Base-by-base conservation (phyloP, 768 basidiomycete genomes). In the Phylloporus sp. region DNA sequence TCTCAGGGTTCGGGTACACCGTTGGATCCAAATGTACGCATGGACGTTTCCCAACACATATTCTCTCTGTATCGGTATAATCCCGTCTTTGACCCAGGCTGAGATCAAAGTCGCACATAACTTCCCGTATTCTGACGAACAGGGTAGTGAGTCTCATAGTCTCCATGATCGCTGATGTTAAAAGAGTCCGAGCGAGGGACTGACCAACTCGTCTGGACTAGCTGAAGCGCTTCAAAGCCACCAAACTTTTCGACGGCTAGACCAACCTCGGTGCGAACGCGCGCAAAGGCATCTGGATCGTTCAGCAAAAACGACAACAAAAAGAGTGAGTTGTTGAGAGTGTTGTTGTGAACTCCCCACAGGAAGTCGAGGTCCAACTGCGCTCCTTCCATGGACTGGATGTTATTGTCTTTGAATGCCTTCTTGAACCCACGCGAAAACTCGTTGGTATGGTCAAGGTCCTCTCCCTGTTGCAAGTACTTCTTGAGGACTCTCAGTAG, bases 211-310 rank as follows among this genome's bases (percentile, higher is more conserved):
- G 9, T 51, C 47, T 0, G 59, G 59, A 39, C 23, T 51, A 2
- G 49, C 54, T 7, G 45, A 2, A 65, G 43, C 15, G 18, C 26
- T 16, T 57, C 56, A 31, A 65, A 41, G 36, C 35, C 35, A 4
- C 59, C n/a, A n/a, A n/a, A n/a, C n/a, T n/a, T n/a, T n/a, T n/a
- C n/a, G n/a, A n/a, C n/a, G n/a, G n/a, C n/a, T 48, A 15, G 27
- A 31, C 81, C 80, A 15, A 82, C 64, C 52, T 82, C 78, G 6
- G 67, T 63, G 2, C 75, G 75, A 6, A 80, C 70, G 47, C 72
- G 75, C 26, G 70, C 68, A 64, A 80, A 67, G 2, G 68, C 72
- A 18, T 66, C 60, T 0, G 76, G 75, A 49, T 76, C 63, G 45
- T 72, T 70, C 35, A 81, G 67, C 24, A 82, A 67, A 32, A 53